A percentile compares a stretch with the other conserved stretches of the same genome.
These are phyloP conservation scores for Candida maesae DNA, from an alignment of 805 yeast genomes.

Conservation along the genomic window DNA sequence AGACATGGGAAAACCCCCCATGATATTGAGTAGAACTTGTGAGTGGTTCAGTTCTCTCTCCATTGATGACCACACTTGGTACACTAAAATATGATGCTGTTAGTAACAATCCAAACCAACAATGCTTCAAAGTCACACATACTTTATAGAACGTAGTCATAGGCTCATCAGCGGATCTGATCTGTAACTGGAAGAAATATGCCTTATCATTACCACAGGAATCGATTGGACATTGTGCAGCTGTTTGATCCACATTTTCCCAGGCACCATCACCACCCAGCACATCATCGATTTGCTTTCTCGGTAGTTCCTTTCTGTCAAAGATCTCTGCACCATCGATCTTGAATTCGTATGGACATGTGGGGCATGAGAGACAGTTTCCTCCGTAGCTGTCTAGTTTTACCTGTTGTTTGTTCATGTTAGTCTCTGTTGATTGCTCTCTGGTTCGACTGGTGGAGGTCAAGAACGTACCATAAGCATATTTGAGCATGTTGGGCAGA, in stretches of 20 bases:
- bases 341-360: slow-evolving; percentile 94
- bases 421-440: neutral
- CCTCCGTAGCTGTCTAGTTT: slow-evolving; percentile 2
- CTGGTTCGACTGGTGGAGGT: neutral
- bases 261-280: slow-evolving; percentile 96
- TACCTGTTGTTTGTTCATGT: slow-evolving; percentile 2
- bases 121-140: neutral
- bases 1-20: too few species aligned
- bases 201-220: slow-evolving; percentile 87
- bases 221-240: slow-evolving; percentile 88
- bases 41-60: slow-evolving; percentile 77
- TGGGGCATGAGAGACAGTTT: slow-evolving; percentile 50
- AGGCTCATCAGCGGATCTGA: slow-evolving; percentile 98
- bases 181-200: slow-evolving; percentile 93
- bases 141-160: slow-evolving; percentile 94
- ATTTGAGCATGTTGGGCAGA: slow-evolving; percentile 92
- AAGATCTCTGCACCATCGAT: slow-evolving; percentile 79
- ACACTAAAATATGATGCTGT: slow-evolving; percentile 41
- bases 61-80: slow-evolving; percentile 91
- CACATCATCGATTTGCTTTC: slow-evolving; percentile 94
- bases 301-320: slow-evolving; percentile 76
- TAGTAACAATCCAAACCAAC: neutral
- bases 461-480: slow-evolving; percentile 64
- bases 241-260: slow-evolving; percentile 97
- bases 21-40: too few species aligned